Evolutionary conservation across 2,329 filamentous ascomycete genomes (phyloP).

Genomic region (Aureobasidium pullulans): DNA sequence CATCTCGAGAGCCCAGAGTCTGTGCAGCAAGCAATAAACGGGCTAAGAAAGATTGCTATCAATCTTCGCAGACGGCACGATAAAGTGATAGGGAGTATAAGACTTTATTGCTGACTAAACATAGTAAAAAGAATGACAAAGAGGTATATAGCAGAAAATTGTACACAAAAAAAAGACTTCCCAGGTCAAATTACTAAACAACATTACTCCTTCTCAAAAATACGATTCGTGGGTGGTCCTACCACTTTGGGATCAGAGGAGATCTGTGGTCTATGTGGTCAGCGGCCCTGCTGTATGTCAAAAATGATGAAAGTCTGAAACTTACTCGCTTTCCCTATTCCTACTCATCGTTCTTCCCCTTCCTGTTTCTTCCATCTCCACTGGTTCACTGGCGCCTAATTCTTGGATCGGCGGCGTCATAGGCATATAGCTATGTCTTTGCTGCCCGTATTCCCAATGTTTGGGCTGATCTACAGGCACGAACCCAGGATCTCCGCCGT

Average conservation of each 20-base stretch:
- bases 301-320: neutral
- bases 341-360: neutral
- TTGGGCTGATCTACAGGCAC: neutral
- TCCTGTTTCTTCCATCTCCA: slow-evolving; percentile 1
- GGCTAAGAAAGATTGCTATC: no score
- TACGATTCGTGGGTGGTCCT: neutral
- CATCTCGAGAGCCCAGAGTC: no score
- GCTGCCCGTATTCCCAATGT: neutral
- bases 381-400: neutral
- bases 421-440: neutral
- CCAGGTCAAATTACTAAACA: no score
- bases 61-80: no score
- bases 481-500: neutral
- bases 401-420: slow-evolving; percentile 2
- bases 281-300: neutral
- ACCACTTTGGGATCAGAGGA: neutral
- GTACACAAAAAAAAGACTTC: no score
- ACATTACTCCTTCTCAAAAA: slow-evolving; percentile 6
- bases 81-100: no score
- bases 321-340: neutral
- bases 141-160: no score
- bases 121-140: no score
- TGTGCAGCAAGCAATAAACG: no score
- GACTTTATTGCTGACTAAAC: no score
- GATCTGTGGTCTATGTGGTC: neutral